These are phyloP conservation scores for Wallacemonas sp. DNA, from an alignment of 208 protist species.

Conservation along the genomic window DNA sequence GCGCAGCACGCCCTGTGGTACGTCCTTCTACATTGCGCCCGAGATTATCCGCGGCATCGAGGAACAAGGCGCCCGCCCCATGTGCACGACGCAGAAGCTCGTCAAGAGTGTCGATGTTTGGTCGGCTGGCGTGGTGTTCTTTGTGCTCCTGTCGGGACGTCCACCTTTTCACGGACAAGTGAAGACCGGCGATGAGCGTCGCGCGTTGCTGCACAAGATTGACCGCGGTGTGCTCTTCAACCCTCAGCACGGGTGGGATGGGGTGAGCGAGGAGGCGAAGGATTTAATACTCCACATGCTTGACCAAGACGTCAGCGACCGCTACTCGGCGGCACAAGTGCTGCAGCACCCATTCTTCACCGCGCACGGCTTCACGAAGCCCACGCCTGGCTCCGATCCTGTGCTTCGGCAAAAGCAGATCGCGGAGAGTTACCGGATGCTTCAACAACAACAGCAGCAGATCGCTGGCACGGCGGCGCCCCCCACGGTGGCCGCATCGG, in stretches of 20 bases:
- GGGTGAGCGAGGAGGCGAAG: conserved; percentile 76
- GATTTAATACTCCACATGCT: conserved; percentile 80
- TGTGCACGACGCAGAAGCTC: conserved; percentile 72
- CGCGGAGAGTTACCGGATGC: conserved; percentile 9
- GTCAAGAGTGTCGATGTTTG: conserved; percentile 91
- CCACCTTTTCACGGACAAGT: conserved; percentile 88
- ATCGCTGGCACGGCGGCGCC: neutral
- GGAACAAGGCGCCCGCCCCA: conserved; percentile 74
- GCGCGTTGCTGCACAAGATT: conserved; percentile 69
- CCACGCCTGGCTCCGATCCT: conserved; percentile 32
- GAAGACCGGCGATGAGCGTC: conserved; percentile 77
- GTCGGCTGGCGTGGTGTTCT: conserved; percentile 86
- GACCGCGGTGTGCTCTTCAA: conserved; percentile 87
- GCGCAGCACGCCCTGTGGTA: conserved; percentile 81
- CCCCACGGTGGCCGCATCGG: neutral
- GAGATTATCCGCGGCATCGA: conserved; percentile 89
- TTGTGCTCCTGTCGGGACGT: conserved; percentile 77
- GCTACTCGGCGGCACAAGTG: conserved; percentile 69
- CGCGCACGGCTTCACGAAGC: conserved; percentile 40
- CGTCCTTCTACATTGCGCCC: conserved; percentile 90
- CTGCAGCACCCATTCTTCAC: conserved; percentile 86
- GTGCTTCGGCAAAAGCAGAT: conserved; percentile 30
- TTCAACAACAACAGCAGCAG: conserved; percentile 22
- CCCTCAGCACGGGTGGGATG: conserved; percentile 66
- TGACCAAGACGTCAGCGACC: conserved; percentile 59